Evolutionary conservation across 1,284 basidiomycete genomes (phyloP), one percentile per base, ranked within the genome.

Genomic region (Heterobasidion occidentale): DNA sequence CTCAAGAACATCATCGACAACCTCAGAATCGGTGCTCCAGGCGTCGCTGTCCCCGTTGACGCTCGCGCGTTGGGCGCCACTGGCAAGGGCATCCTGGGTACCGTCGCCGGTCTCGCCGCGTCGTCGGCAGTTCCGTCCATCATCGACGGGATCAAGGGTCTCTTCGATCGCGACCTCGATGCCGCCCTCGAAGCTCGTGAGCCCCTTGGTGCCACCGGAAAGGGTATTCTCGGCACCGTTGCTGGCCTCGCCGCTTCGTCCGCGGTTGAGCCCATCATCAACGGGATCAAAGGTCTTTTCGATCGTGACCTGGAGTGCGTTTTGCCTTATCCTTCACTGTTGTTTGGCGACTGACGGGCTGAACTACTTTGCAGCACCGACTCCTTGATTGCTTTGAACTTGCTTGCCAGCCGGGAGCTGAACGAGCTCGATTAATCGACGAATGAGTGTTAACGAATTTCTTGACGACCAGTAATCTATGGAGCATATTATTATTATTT

Each of bases 11-110:
- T 12, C 47, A 19, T 19, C 12, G 20, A n/a, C 20, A 19, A 19
- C 12, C 15, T 15, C 20, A 19, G 15, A 12, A 2, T 27, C 47
- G 47, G 47, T 12, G 47, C 2, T 12, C 12, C 47, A 14, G 12
- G n/a, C 47, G 2, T 36, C 19, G 36, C 14, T 9, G 9, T 3
- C 19, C 20, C 3, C 12, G 36, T 42, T 35, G 36, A 53, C 6
- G 52, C 35, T 12, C 14, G 38, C 14, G 52, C 9, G 38, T 15
- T 53, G 15, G 42, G 52, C 52, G 15, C 52, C 14, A 38, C 36
- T 20, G 36, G 19, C 52, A 53, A 53, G 38, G 52, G 52, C 52
- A 38, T 53, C 52, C 36, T 53, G 15, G 52, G 52, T 15, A 53
- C 36, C 20, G 14, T 38, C 9, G 27, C 20, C 3, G 52, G 52